phyloP scores from a whole-genome alignment of 2,329 filamentous ascomycete species.

The Talaromyces marneffei region DNA sequence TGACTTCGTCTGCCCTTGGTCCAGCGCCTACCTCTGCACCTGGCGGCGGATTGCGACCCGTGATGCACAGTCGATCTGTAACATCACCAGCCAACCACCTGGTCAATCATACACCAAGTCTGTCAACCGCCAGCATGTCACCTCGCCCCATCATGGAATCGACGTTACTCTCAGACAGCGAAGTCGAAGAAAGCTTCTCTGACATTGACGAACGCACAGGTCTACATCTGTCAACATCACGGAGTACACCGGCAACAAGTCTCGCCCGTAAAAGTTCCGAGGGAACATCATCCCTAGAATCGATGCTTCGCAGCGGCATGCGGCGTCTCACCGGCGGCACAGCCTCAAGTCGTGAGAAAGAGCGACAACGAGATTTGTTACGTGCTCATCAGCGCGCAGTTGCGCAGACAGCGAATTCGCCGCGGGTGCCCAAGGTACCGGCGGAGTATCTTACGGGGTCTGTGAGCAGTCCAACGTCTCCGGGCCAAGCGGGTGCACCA shows the following conservation, averaged over 20 bases:
- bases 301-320: conserved; percentile 43
- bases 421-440: conserved; percentile 45
- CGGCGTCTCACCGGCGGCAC: conserved; percentile 43
- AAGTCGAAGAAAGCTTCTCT: conserved; percentile 69
- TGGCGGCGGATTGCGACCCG: conserved; percentile 49
- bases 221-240: conserved; percentile 21
- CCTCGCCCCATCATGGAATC: conserved; percentile 38
- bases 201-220: conserved; percentile 68
- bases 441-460: conserved; percentile 41
- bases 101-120: conserved; percentile 19
- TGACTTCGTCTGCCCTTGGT: conserved; percentile 45
- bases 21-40: conserved; percentile 29
- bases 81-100: conserved; percentile 66
- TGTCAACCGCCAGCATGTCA: conserved; percentile 7
- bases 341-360: conserved; percentile 37
- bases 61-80: conserved; percentile 72
- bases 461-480: conserved; percentile 32
- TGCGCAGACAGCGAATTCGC: conserved; percentile 34
- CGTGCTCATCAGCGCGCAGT: conserved; percentile 40
- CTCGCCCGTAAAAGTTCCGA: conserved; percentile 31
- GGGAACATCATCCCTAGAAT: conserved; percentile 40
- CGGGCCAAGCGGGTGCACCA: conserved; percentile 18
- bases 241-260: conserved; percentile 21
- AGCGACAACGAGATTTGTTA: conserved; percentile 41
- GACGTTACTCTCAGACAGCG: conserved; percentile 70